phyloP scores from a whole-genome alignment of 768 basidiomycete species.

The Pleurotus cornucopiae region DNA sequence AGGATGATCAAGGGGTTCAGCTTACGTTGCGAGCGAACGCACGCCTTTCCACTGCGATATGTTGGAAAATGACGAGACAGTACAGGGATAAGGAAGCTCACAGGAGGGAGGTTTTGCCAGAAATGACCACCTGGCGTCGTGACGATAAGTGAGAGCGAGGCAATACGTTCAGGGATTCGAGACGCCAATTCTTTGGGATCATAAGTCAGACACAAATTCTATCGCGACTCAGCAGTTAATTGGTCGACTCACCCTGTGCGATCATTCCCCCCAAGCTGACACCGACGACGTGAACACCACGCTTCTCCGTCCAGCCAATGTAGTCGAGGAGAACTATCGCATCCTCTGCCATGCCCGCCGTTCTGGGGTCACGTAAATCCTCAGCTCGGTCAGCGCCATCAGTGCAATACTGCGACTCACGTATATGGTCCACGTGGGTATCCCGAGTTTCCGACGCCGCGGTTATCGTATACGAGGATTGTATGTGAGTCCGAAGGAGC shows the following conservation, averaged over 20 bases:
- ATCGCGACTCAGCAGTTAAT: too few relatives aligned
- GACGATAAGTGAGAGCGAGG: constrained; percentile 61
- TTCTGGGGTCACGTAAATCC: constrained; percentile 33
- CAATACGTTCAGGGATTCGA: constrained; percentile 62
- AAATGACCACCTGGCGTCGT: constrained; percentile 62
- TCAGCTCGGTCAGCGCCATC: neutral
- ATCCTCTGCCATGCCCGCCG: constrained; percentile 77
- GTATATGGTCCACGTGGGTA: constrained; percentile 74
- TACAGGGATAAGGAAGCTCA: constrained; percentile 24
- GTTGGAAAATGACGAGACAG: neutral
- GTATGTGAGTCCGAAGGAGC: constrained; percentile 48
- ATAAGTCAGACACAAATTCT: neutral
- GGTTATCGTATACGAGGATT: constrained; percentile 77
- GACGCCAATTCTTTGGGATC: constrained; percentile 55
- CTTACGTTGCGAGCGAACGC: constrained; percentile 28
- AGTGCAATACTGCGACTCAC: constrained; percentile 34
- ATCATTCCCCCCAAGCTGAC: constrained; percentile 84
- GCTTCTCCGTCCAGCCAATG: constrained; percentile 63
- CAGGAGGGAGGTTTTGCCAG: constrained; percentile 63
- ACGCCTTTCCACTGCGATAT: constrained; percentile 30
- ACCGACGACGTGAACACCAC: constrained; percentile 67
- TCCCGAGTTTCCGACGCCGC: constrained; percentile 76
- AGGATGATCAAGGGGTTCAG: too few relatives aligned
- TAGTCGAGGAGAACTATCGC: constrained; percentile 61
- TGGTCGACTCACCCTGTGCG: constrained; percentile 53